phyloP scores from a whole-genome alignment of 177 flowering plant species.

The Vitis hybrid region DNA sequence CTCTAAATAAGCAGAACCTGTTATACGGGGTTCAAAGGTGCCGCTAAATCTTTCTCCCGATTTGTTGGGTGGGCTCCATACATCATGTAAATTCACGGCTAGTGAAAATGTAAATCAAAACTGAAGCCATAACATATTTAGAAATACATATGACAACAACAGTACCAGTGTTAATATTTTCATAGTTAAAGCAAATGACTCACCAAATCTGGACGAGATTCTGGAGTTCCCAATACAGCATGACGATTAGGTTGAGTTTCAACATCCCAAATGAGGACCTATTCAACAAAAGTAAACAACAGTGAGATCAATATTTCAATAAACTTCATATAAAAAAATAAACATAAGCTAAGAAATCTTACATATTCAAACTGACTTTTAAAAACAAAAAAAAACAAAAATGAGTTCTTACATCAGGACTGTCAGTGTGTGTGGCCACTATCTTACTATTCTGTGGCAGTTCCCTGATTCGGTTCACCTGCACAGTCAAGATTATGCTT shows the following conservation, averaged over 20 bases:
- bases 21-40: too few species aligned
- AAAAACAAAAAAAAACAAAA: neutral
- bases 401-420: conserved; percentile 64
- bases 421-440: conserved; percentile 97
- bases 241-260: conserved; percentile 95
- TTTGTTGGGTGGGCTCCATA: too few species aligned
- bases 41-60: too few species aligned
- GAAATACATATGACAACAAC: too few species aligned
- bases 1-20: too few species aligned
- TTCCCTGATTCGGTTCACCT: conserved; percentile 99
- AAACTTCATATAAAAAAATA: neutral
- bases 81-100: too few species aligned
- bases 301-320: neutral
- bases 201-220: conserved; percentile 93
- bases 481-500: conserved; percentile 12
- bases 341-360: neutral
- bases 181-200: neutral
- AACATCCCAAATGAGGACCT: conserved; percentile 99
- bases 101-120: too few species aligned
- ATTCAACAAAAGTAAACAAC: conserved; percentile 1
- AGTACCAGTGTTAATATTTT: too few species aligned
- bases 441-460: conserved; percentile 87
- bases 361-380: neutral
- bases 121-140: too few species aligned
- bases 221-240: conserved; percentile 81